These are phyloP conservation scores for Hymenoscyphus scutula DNA, from an alignment of 2,329 filamentous ascomycete genomes.

Conservation along the genomic window DNA sequence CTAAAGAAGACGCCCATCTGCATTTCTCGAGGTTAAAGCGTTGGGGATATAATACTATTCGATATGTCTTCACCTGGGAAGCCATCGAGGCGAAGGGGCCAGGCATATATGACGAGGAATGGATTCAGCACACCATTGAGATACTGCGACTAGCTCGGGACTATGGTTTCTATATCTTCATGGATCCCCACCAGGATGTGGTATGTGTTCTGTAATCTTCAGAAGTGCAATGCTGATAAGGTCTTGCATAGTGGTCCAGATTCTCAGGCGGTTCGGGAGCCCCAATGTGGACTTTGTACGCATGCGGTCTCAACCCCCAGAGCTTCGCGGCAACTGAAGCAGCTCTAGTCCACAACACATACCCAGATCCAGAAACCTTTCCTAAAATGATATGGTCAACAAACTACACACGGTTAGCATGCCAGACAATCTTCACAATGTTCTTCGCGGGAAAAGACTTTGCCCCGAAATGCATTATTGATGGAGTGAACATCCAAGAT, in stretches of 20 bases:
- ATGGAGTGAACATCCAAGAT: conserved; percentile 94
- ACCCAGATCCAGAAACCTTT: conserved; percentile 77
- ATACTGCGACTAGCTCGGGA: conserved; percentile 78
- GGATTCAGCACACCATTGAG: conserved; percentile 86
- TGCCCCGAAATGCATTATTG: conserved; percentile 91
- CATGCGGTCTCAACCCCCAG: conserved; percentile 84
- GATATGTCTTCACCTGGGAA: conserved; percentile 98
- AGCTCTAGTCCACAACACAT: conserved; percentile 92
- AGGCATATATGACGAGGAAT: conserved; percentile 89
- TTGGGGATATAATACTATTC: conserved; percentile 93
- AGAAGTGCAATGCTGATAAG: conserved; percentile 30
- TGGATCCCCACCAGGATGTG: conserved; percentile 99
- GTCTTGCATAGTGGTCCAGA: conserved; percentile 68
- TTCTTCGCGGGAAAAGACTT: conserved; percentile 92
- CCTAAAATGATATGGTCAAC: conserved; percentile 99
- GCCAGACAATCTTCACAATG: conserved; percentile 87
- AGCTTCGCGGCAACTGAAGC: conserved; percentile 85
- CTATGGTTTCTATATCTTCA: conserved; percentile 95
- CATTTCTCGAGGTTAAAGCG: conserved; percentile 85
- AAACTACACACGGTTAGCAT: conserved; percentile 86
- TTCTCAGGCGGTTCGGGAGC: conserved; percentile 93
- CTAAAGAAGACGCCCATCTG: conserved; percentile 73
- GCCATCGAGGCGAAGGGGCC: conserved; percentile 93
- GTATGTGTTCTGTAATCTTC: conserved; percentile 50
- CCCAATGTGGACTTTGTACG: conserved; percentile 96